Evolutionary conservation across 306 rosid species (phyloP).

Genomic region (Cyclanthera cordifolia): DNA sequence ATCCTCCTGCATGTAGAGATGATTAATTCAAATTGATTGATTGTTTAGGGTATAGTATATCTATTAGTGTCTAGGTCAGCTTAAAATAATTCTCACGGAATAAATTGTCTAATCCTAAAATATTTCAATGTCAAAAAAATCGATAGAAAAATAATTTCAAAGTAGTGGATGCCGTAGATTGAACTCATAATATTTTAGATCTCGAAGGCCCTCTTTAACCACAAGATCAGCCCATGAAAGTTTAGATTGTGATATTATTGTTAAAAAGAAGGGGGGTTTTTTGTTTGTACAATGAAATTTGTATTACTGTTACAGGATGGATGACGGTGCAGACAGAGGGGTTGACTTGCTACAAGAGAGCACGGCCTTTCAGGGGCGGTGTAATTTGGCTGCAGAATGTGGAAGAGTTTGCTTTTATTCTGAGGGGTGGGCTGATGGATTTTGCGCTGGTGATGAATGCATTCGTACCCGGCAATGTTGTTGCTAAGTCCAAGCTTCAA

Average conservation of each 20-base stretch:
- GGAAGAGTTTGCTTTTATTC: not conserved
- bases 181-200: no score
- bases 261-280: not conserved
- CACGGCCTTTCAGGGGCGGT: not conserved
- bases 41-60: no score
- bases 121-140: no score
- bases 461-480: not conserved
- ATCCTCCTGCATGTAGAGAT: not conserved
- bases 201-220: no score
- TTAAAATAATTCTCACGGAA: no score
- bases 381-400: not conserved
- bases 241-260: not conserved
- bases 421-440: not conserved
- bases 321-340: conserved; percentile 1
- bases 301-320: not conserved
- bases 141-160: no score
- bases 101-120: no score
- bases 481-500: not conserved
- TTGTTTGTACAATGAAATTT: not conserved
- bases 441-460: not conserved
- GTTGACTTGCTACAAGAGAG: not conserved
- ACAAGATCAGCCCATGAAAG: not conserved
- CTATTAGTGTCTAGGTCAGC: no score
- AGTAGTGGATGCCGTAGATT: no score
- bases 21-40: no score